Base-by-base conservation (phyloP, 768 basidiomycete genomes). In the Pulveroboletus sp. region DNA sequence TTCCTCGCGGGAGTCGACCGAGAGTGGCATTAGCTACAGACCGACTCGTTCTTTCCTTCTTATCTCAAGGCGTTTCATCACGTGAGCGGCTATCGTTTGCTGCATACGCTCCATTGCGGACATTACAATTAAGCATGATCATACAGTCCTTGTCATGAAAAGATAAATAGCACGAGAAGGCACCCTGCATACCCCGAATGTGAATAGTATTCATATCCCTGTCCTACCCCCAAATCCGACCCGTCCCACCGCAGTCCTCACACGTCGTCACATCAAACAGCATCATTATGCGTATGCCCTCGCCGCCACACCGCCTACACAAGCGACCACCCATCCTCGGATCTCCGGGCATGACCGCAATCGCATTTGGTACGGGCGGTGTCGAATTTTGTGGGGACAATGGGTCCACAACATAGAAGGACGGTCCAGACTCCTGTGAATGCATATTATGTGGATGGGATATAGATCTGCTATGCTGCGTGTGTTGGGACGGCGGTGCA, bases 271-370 rank as follows among this genome's bases (percentile, higher is more conserved):
- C 61, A 49, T 85, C 81, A 41, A 87, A 73, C 5, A 86, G 54
- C 39, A 86, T 65, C 45, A 82, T 69, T 24, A 71, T 71, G 31
- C 77, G 61, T 32, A 57, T 67, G 4, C 86, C 88, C 18, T 67
- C 62, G 3, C 89, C 89, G 31, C 71, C 68, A 60, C 89, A 91
- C 21, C 74, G 69, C 78, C 75, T 79, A 64, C 89, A 91, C 56
- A 76, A 46, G 39, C 67, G 57, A 0, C 89, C 89, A 3, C 88
- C 89, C 8, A 90, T 67, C 41, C 87, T 66, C 18, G 83, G 73
- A 63, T 91, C 89, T 3, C 89, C 89, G 0, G 89, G 77, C 0
- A 52, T 52, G 46, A 85, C 61, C 3, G 83, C 71, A 1, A 76
- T 55, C 12, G 79, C 65, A 15, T 75, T 65, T 0, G 73, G 75